Conservation (phyloP, 208 protist species). For the Vickermania spadyakhi region DNA sequence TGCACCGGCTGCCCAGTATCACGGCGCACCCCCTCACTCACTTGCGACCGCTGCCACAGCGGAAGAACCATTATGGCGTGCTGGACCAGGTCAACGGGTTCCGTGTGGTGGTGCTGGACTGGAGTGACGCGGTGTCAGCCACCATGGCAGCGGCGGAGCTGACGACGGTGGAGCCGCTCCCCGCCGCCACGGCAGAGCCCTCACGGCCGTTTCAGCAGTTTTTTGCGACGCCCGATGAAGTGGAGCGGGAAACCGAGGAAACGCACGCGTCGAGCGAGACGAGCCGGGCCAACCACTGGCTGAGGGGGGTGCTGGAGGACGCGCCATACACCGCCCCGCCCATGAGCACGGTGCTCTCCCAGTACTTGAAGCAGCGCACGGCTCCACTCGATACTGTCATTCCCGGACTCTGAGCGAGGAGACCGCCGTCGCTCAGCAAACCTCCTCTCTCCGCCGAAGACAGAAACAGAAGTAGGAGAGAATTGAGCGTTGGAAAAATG, state of each 20-base stretch:
- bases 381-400: too few species aligned
- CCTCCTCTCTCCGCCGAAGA: too few species aligned
- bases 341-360: conserved; percentile 60
- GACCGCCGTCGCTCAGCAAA: too few species aligned
- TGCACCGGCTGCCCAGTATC: conserved; percentile 7
- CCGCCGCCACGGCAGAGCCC: background rate
- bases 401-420: too few species aligned
- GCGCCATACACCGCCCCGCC: conserved; percentile 67
- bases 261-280: conserved; percentile 16
- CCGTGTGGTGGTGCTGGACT: conserved; percentile 19
- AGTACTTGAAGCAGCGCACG: conserved; percentile 48
- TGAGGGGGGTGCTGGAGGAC: conserved; percentile 52
- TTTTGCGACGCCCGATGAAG: background rate
- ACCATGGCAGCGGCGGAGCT: conserved; percentile 3
- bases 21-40: conserved; percentile 14
- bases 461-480: too few species aligned
- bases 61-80: conserved; percentile 31
- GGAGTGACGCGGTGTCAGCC: conserved; percentile 13
- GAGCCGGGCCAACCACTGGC: conserved; percentile 26
- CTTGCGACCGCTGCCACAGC: conserved; percentile 24
- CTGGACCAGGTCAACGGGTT: conserved; percentile 52
- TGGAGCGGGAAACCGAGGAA: conserved; percentile 7
- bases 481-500: too few species aligned
- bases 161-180: conserved; percentile 4
- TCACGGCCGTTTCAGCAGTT: background rate